phyloP scores from a whole-genome alignment of 441 rosid species.

The Bocquillonia castaneifolia region DNA sequence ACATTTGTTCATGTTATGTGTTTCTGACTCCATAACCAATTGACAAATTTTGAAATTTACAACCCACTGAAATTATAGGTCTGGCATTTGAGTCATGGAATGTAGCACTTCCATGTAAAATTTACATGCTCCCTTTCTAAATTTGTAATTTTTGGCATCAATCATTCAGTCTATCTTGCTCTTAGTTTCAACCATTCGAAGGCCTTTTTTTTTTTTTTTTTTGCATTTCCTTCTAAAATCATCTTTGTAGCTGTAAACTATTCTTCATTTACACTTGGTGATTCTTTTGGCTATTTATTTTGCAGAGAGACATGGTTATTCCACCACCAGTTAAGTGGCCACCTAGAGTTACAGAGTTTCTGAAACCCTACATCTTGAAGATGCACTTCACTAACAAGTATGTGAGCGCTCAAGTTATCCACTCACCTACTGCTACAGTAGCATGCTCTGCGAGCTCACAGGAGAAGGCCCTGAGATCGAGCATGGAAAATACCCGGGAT shows the following conservation, averaged over 20 bases:
- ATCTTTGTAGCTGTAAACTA: not conserved
- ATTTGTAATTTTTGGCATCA: not conserved
- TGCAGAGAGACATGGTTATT: constrained; percentile 55
- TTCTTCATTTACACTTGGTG: not conserved
- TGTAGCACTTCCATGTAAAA: too few relatives aligned
- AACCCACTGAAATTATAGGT: not conserved
- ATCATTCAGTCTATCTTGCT: not conserved
- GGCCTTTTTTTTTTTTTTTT: not conserved
- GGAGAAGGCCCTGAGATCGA: constrained; percentile 59
- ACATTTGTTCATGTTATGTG: not conserved
- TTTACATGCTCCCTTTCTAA: not conserved
- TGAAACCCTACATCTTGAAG: constrained; percentile 69
- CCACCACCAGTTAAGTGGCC: constrained; percentile 68
- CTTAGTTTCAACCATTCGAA: not conserved
- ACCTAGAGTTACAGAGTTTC: constrained; percentile 46
- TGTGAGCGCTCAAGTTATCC: constrained; percentile 74
- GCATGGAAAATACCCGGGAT: constrained; percentile 58
- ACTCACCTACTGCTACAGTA: constrained; percentile 72
- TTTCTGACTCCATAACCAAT: not conserved
- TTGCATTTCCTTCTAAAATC: not conserved
- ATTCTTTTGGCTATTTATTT: not conserved
- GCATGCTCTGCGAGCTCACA: constrained; percentile 76
- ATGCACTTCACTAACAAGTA: constrained; percentile 80
- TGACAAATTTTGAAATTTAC: too few relatives aligned
- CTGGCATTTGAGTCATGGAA: not conserved